A percentile compares a stretch with the other conserved stretches of the same genome.
Evolutionary conservation across 441 rosid species (phyloP).

Genomic region (California macrophylla): DNA sequence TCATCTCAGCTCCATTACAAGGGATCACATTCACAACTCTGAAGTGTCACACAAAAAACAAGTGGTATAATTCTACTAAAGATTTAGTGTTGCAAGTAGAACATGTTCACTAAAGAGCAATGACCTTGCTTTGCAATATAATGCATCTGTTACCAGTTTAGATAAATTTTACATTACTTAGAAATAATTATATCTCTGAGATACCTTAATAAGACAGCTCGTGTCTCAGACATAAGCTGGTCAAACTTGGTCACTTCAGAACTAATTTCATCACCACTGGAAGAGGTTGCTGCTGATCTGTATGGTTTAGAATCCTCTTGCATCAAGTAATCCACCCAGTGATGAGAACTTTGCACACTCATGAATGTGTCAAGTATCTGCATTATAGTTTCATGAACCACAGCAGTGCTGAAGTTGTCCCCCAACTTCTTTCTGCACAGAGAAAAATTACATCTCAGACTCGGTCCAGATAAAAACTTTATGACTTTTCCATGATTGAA

Average conservation of each 20-base stretch:
- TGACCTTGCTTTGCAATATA: too few relatives aligned
- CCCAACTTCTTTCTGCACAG: constrained; percentile 66
- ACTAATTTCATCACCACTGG: constrained; percentile 19
- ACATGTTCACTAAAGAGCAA: neutral
- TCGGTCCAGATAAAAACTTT: neutral
- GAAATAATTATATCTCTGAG: constrained; percentile 3
- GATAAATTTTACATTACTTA: neutral
- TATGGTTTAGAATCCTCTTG: constrained; percentile 41
- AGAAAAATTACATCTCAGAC: neutral
- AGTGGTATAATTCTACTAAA: too few relatives aligned
- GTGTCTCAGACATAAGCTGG: constrained; percentile 71
- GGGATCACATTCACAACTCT: too few relatives aligned
- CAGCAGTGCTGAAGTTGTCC: constrained; percentile 40
- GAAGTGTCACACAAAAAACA: too few relatives aligned
- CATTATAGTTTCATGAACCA: constrained; percentile 48
- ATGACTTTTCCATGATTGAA: neutral
- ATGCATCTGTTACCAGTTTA: neutral
- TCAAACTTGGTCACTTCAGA: constrained; percentile 45
- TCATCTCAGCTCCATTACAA: neutral
- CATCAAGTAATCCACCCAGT: constrained; percentile 69
- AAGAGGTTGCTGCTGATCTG: constrained; percentile 24
- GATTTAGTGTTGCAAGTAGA: too few relatives aligned
- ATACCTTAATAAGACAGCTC: constrained; percentile 62
- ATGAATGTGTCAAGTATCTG: constrained; percentile 61
- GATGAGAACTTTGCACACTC: constrained; percentile 55